Base-by-base conservation (phyloP, 2,329 filamentous ascomycete species). In the Verticillium zaregamsianum region DNA sequence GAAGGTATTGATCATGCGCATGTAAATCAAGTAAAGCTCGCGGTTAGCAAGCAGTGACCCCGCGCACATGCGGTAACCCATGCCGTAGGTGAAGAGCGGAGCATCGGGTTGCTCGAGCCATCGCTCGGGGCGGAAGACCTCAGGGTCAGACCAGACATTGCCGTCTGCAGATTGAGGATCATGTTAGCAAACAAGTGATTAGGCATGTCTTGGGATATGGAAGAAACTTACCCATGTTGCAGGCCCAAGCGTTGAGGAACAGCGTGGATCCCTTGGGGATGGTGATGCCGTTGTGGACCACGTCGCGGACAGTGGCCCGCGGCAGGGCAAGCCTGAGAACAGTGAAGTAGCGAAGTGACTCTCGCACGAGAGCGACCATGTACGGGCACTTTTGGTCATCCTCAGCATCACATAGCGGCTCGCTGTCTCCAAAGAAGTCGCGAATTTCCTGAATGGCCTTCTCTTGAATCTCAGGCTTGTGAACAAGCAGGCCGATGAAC, bases 41-140 rank as follows among this genome's bases (percentile, higher is more conserved):
- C 86, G 78, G 67, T 89, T 89, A 12, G 86, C 86, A 2, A 89
- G 77, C 45, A 87, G 68, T 1, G 81, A 86, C 40, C 86, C 87
- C 0, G 86, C 86, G 64, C 87, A 90, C 87, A 90, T 90, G 45
- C 86, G 81, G 65, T 88, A 89, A 1, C 87, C 87, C 11, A 89
- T 76, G 0, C 87, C 87, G 62, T 88, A 89, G 0, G 86, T 87
- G 70, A 89, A 89, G 14, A 89, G 72, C 1, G 86, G 86, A 4
- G 85, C 85, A 32, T 89, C 85, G 0, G 86, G 85, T 57, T 86
- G 80, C 69, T 87, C 83, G 12, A 87, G 72, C 86, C 86, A 90
- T 31, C 87, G 79, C 68, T 88, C 85, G 5, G 68, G 68, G 14
- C 66, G 66, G 58, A 69, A 70, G 5, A 75, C 77, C 37, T 84